Base-by-base conservation (phyloP, 2,329 filamentous ascomycete genomes). In the Aspergillus sp. region DNA sequence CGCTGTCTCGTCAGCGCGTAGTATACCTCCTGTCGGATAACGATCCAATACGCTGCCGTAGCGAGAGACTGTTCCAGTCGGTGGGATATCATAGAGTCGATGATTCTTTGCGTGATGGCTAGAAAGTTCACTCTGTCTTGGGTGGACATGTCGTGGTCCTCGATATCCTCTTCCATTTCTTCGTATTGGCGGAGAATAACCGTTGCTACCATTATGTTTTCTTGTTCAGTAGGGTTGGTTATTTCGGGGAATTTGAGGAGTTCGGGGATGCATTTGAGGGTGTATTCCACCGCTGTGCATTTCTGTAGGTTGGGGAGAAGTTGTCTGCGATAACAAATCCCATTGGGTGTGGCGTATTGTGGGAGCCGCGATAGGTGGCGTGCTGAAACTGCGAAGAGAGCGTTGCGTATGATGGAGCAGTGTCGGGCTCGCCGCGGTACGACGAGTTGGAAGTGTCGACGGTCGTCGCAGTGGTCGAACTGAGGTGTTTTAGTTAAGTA, bases 111-210 rank as follows among this genome's bases (percentile, higher is more conserved):
- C 1, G 65, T 69, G 38, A 69, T 67, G 4, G 64, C 64, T 41
- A 69, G 19, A 12, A 69, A 67, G 17, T 67, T 69, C 8, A 68
- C 66, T 28, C 58, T 60, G 1, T 58, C 50, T 12, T 64, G 53
- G 1, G 41, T 21, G 19, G 58, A 51, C n/a, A 45, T 57, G 8
- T 67, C 58, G 15, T 64, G 63, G 30, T 72, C 68, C 64, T 36
- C 32, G 12, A 71, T 69, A 23, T 70, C 69, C 32, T 70, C 67
- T 49, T 70, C 69, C 58, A 69, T 68, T 28, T 70, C 67, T 43
- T 70, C 67, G 36, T 69, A 70, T 45, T 70, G 69, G 3, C 67
- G 64, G 12, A 70, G 32, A 6, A 70, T 70, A 1, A 70, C 66
- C 1, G 67, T 65, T 1, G 69, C 67, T 2, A 66, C 67, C 67